Percentiles rank a stretch among this genome's conserved stretches.
These are phyloP conservation scores for Colletotrichum truncatum DNA, from an alignment of 2,329 filamentous ascomycete species.

Conservation along the genomic window DNA sequence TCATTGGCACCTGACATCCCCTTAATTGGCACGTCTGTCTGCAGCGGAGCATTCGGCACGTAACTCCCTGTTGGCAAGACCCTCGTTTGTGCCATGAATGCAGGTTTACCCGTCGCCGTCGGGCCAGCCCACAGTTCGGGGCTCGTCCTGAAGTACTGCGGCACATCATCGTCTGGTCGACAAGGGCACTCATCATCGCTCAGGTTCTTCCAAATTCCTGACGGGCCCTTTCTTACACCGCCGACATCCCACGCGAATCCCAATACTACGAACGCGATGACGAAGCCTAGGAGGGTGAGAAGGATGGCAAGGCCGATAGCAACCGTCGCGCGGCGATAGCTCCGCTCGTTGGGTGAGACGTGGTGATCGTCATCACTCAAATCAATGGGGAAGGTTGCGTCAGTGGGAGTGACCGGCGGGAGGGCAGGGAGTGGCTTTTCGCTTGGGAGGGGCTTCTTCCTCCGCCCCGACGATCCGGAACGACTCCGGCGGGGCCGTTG, in stretches of 20 bases:
- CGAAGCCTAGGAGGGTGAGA: constrained; percentile 41
- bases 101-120: constrained; percentile 73
- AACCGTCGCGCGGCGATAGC: constrained; percentile 13
- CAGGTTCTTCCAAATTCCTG: constrained; percentile 34
- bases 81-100: constrained; percentile 78
- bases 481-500: constrained; percentile 10
- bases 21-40: constrained; percentile 74
- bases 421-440: constrained; percentile 32
- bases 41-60: constrained; percentile 74
- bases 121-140: constrained; percentile 71
- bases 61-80: constrained; percentile 72
- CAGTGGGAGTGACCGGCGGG: constrained; percentile 13
- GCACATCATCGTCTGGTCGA: constrained; percentile 50
- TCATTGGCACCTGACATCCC: constrained; percentile 64
- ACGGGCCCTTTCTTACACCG: constrained; percentile 20
- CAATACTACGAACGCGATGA: constrained; percentile 47
- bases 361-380: neutral
- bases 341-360: neutral
- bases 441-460: constrained; percentile 30
- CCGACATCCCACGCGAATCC: constrained; percentile 39
- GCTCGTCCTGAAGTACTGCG: constrained; percentile 71
- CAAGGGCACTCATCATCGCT: constrained; percentile 38
- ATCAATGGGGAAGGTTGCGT: constrained; percentile 12
- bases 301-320: constrained; percentile 33
- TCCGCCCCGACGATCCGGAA: constrained; percentile 20